A percentile compares a stretch with the other conserved stretches of the same genome.
Conservation (phyloP, 768 basidiomycete genomes). For the Naganishia kalamii region DNA sequence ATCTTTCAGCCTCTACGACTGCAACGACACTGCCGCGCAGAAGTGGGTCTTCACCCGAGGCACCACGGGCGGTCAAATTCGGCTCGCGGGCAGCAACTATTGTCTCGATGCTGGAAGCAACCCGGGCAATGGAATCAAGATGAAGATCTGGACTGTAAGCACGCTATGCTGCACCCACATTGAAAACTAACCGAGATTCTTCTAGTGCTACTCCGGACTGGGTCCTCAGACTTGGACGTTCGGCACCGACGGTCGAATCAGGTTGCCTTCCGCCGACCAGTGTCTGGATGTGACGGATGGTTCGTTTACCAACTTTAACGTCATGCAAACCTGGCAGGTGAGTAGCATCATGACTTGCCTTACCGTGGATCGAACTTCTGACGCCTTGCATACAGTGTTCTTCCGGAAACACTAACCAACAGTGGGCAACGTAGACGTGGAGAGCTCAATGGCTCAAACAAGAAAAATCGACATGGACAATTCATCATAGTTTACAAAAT, state of each 20-base stretch:
- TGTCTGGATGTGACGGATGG: conserved; percentile 10
- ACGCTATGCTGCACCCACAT: too few species aligned
- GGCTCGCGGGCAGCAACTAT: conserved; percentile 31
- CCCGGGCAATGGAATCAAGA: conserved; percentile 29
- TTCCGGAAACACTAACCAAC: conserved; percentile 12
- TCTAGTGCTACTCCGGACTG: conserved; percentile 29
- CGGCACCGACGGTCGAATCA: conserved; percentile 6
- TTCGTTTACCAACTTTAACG: conserved; percentile 13
- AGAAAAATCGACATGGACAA: too few species aligned
- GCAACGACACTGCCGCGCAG: conserved; percentile 27
- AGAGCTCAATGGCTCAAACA: too few species aligned
- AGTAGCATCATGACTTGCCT: not conserved
- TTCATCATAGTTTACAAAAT: too few species aligned
- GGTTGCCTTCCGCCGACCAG: conserved; percentile 5
- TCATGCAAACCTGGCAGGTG: conserved; percentile 17
- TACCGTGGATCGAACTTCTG: not conserved
- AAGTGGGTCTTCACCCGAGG: conserved; percentile 28
- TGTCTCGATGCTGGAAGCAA: conserved; percentile 33
- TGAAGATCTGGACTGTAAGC: conserved; percentile 34
- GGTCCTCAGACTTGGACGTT: conserved; percentile 31
- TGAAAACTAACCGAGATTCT: too few species aligned
- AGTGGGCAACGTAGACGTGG: conserved; percentile 4
- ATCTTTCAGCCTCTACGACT: conserved; percentile 36
- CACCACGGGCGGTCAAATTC: conserved; percentile 27
- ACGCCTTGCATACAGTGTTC: not conserved